Base-by-base conservation (phyloP, 2,329 filamentous ascomycete species). In the Fusarium oxysporum region DNA sequence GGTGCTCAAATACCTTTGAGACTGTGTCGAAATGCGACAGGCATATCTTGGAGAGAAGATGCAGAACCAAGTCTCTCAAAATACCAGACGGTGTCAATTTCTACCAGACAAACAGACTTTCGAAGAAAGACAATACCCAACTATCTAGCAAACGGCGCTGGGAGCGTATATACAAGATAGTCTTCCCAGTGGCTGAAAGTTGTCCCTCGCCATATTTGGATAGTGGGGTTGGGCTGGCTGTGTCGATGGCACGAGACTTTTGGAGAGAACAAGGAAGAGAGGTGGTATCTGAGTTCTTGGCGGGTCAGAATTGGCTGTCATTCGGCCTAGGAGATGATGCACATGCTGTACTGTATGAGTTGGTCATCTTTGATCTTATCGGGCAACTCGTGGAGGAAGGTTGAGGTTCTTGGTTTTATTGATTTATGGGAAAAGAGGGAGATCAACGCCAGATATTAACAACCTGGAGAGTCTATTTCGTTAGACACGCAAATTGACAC, bases 271-370 rank as follows among this genome's bases (percentile, higher is more conserved):
- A 23, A 8, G 55, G 55, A 17, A 3, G 13, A 30, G 25, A 38
- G 1, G 0, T 35, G 6, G 25, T 50, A 23, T 23, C 25, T 4
- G 16, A 30, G 6, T 50, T 32, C 32, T 6, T 38, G 21, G 1
- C 2, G 3, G 9, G 8, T 3, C 43, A 58, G 6, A 30, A 58
- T 8, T 50, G 32, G 33, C 13, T 16, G 1, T 1, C 25, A 3
- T n/a, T 19, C 1, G 21, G 6, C 4, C 23, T 14, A 1, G 19
- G 33, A 10, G 43, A 23, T 11, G 2, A 38, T 23, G 19, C 21
- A 8, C 32, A 13, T 16, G 4, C 6, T 3, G 4, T 37, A 1
- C 12, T 56, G 13, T 13, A 38, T 23, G 25, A 50, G 21, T 2
- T 58, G 13, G 33, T 38, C 6, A 3, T 32, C 1, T 16, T 23